Evolutionary conservation across 768 basidiomycete species (phyloP).

Genomic region (Boletus pseudo-olivaceus): DNA sequence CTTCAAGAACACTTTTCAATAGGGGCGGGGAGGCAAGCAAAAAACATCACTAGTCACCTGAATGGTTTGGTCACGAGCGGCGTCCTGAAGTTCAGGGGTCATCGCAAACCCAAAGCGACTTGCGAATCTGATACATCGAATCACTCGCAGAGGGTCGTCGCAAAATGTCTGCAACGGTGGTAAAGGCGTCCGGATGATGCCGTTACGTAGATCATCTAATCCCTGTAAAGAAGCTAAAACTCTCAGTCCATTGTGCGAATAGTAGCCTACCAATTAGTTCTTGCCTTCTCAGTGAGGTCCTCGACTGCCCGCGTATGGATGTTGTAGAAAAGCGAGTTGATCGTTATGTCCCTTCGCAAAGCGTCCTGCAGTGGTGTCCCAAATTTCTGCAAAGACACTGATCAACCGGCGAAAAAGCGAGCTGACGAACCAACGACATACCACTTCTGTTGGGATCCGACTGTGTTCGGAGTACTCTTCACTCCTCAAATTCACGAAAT

Average conservation of each 20-base stretch:
- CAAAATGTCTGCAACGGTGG: conserved; percentile 83
- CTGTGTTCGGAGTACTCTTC: conserved; percentile 88
- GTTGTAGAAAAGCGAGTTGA: conserved; percentile 96
- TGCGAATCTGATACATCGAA: conserved; percentile 88
- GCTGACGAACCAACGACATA: conserved; percentile 37
- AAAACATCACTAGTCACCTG: conserved; percentile 42
- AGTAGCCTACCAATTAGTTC: neutral
- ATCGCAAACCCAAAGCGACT: conserved; percentile 84
- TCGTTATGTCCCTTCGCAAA: conserved; percentile 85
- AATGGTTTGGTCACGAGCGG: conserved; percentile 58
- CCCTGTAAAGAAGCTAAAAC: conserved; percentile 48
- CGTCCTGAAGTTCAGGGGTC: conserved; percentile 60
- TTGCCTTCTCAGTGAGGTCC: conserved; percentile 78
- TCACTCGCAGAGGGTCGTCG: conserved; percentile 92
- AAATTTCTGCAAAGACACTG: conserved; percentile 54
- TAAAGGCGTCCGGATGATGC: conserved; percentile 85
- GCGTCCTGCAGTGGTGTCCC: conserved; percentile 94
- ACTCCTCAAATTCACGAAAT: conserved; percentile 90
- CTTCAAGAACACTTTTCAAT: conserved; percentile 31
- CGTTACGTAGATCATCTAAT: conserved; percentile 73
- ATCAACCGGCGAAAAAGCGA: neutral
- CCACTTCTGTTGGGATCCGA: conserved; percentile 85
- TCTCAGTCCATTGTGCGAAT: conserved; percentile 4
- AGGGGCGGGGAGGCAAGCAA: neutral
- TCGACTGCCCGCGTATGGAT: conserved; percentile 83